Percentiles rank a stretch among this genome's conserved stretches.
Conservation (phyloP, 2,329 filamentous ascomycete species). For the Dactylellina drechsleri region DNA sequence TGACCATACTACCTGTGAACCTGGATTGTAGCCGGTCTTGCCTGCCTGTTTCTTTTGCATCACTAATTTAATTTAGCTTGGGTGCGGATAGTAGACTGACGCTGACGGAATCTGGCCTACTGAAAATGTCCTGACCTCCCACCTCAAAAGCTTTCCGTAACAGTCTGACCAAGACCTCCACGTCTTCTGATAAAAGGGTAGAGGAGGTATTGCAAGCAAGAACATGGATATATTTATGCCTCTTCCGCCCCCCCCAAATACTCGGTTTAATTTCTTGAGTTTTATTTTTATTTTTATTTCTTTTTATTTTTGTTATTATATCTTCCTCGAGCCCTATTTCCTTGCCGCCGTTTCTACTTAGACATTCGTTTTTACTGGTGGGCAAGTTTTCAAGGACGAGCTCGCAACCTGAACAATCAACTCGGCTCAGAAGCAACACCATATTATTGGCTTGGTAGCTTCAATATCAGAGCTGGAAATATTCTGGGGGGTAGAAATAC, state of each 20-base stretch:
- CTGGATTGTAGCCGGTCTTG: slow-evolving; percentile 55
- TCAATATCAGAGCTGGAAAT: slow-evolving; percentile 33
- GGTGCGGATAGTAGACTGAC: slow-evolving; percentile 49
- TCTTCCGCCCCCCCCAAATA: slow-evolving; percentile 46
- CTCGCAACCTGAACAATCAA: slow-evolving; percentile 17
- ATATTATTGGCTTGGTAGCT: slow-evolving; percentile 36
- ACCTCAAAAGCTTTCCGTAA: slow-evolving; percentile 30
- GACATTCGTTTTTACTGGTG: slow-evolving; percentile 49
- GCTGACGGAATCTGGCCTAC: slow-evolving; percentile 50
- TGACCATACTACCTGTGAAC: slow-evolving; percentile 45
- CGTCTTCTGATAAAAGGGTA: slow-evolving; percentile 46
- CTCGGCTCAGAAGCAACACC: slow-evolving; percentile 19
- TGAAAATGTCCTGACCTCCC: slow-evolving; percentile 49
- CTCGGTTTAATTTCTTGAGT: slow-evolving; percentile 22
- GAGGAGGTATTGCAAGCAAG: slow-evolving; percentile 25
- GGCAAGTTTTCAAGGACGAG: slow-evolving; percentile 26
- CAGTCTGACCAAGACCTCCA: slow-evolving; percentile 38
- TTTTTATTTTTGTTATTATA: slow-evolving; percentile 37
- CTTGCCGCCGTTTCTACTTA: slow-evolving; percentile 33
- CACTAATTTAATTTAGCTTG: slow-evolving; percentile 55
- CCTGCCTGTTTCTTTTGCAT: slow-evolving; percentile 54
- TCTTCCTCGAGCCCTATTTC: slow-evolving; percentile 39
- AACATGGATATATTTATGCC: slow-evolving; percentile 55
- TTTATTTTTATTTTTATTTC: slow-evolving; percentile 1
- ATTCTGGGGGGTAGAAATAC: slow-evolving; percentile 17